Percentiles rank a stretch among this genome's conserved stretches.
Evolutionary conservation across 1,284 basidiomycete species (phyloP).

Genomic region (Thelephora terrestris): DNA sequence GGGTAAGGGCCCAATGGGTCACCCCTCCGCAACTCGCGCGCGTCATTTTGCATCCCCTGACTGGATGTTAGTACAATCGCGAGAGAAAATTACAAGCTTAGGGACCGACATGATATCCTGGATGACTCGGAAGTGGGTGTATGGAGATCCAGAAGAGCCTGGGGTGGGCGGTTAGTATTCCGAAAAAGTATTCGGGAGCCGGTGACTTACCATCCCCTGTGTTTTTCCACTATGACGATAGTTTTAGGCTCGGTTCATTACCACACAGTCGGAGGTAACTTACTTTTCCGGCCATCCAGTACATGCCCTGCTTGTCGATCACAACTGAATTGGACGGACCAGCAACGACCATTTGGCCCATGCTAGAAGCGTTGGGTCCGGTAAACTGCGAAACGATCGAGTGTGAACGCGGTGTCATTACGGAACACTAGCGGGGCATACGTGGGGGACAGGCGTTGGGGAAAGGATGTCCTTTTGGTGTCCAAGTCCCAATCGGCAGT

Average conservation of each 20-base stretch:
- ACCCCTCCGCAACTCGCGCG: conserved; percentile 74
- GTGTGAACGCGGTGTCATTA: conserved; percentile 1
- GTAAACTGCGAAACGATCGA: conserved; percentile 41
- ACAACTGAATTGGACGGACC: conserved; percentile 81
- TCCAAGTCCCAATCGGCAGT: conserved; percentile 74
- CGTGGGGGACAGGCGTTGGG: conserved; percentile 72
- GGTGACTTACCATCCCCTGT: conserved; percentile 70
- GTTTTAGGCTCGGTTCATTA: conserved; percentile 5
- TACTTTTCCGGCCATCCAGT: conserved; percentile 78
- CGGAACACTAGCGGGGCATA: conserved; percentile 13
- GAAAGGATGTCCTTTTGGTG: conserved; percentile 75
- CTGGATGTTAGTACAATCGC: conserved; percentile 4
- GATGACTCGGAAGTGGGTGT: conserved; percentile 72
- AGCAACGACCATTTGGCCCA: conserved; percentile 60
- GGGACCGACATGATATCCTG: conserved; percentile 64
- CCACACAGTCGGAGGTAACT: conserved; percentile 11
- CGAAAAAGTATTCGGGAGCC: conserved; percentile 11
- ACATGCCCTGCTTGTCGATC: conserved; percentile 76
- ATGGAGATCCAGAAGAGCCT: conserved; percentile 76
- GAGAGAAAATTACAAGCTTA: conserved; percentile 2
- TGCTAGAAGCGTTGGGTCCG: conserved; percentile 54
- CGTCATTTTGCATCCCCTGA: conserved; percentile 63
- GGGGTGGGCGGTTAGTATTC: conserved; percentile 6
- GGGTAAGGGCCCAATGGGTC: conserved; percentile 76
- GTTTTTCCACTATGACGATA: conserved; percentile 70